Conservation (phyloP, 2,329 filamentous ascomycete species). For the Beauveria australis region DNA sequence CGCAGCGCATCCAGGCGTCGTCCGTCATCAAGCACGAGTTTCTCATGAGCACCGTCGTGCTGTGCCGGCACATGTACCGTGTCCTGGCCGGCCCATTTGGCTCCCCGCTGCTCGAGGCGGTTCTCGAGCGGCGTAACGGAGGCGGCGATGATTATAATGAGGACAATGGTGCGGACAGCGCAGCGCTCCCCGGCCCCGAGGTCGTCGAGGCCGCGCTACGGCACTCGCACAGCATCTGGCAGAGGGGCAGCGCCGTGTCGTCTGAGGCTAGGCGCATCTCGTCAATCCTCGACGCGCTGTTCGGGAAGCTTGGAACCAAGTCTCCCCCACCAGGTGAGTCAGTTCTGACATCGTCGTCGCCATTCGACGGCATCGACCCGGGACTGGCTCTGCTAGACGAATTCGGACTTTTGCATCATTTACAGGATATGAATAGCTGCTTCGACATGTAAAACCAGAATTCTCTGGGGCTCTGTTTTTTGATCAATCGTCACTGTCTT, state of each 20-base stretch:
- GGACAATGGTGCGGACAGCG: neutral
- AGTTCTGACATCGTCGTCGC: neutral
- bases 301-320: neutral
- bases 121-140: neutral
- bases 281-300: constrained; percentile 1
- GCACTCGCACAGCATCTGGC: constrained; percentile 4
- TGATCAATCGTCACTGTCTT: neutral
- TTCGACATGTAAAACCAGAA: neutral
- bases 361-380: neutral
- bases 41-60: constrained; percentile 8
- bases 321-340: neutral
- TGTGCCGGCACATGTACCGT: constrained; percentile 9
- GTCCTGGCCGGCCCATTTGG: neutral
- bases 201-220: constrained; percentile 1
- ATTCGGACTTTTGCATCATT: constrained; percentile 6
- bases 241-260: neutral
- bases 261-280: constrained; percentile 1
- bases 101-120: constrained; percentile 1
- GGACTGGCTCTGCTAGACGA: constrained; percentile 4
- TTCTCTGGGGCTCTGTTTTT: neutral
- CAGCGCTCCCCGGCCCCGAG: neutral
- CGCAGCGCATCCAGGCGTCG: constrained; percentile 7
- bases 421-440: constrained; percentile 13
- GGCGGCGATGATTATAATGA: neutral
- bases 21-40: constrained; percentile 9